Base-by-base conservation (phyloP, 345 rosid species). In the Odontarrhena argentea region DNA sequence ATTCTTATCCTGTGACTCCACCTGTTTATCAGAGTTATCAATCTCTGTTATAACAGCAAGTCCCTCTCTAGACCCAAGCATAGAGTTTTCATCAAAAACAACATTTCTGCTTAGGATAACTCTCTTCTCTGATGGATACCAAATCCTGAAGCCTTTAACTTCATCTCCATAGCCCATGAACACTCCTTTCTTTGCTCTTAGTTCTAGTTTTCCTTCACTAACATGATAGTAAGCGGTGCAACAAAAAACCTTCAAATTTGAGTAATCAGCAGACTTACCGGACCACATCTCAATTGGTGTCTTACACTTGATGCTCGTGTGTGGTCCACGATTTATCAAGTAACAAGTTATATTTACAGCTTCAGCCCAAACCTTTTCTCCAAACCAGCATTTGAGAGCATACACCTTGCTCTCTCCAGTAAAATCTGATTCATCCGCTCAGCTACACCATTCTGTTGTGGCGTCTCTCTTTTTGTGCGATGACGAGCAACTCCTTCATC, bases 81-180 rank as follows among this genome's bases (percentile, higher is more conserved):
- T 55, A 15, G 26, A 55, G 9, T n/a, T 55, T 55, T 55, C 60
- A 55, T 55, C 45, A 36, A 55, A 36, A 4, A 55, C 13, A 1
- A 35, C 30, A 0, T 55, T 35, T 8, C 14, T 55, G 13, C 38
- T 53, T 10, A 55, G 4, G 9, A 36, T 37, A 9, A 55, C n/a
- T 26, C 8, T 30, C 2, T 32, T 52, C 38, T 52, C 9, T 30
- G 10, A 52, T 52, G 57, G 38, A 30, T 1, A 36, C 43, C 14
- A 55, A 0, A 55, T 55, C 8, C 1, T 55, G 13, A 35, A 55
- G 10, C 34, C 46, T 0, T 56, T 56, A 3, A 38, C 62, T 10
- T 15, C 9, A 24, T 38, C 47, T 18, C 34, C 15, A 6, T 56
- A 56, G 34, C 47, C 15, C 2, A 56, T 14, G 6, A 56, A 56